Evolutionary conservation across 495 filamentous ascomycete genomes (phyloP).

Genomic region (Rhypophila decipiens): DNA sequence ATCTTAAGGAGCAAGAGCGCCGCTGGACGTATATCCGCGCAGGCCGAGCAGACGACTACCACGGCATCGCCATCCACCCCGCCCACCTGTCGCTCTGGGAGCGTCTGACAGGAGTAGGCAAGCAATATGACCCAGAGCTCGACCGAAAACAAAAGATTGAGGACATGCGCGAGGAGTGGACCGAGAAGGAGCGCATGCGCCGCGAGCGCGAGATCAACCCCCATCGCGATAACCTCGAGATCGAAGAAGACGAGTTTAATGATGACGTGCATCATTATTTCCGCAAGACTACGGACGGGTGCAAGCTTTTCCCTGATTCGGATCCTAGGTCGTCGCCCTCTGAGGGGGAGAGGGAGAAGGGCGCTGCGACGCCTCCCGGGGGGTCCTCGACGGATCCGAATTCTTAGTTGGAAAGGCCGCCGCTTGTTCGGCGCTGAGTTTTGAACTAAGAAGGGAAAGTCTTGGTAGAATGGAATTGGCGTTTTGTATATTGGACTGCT

Average conservation of each 20-base stretch:
- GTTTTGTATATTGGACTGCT: no score
- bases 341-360: neutral
- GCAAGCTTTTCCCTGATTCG: neutral
- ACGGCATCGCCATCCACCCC: constrained; percentile 81
- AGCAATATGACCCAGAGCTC: constrained; percentile 69
- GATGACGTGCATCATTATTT: constrained; percentile 40
- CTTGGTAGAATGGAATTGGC: no score
- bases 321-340: neutral
- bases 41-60: constrained; percentile 71
- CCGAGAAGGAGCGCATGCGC: constrained; percentile 23
- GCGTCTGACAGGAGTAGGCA: constrained; percentile 60
- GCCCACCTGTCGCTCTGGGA: constrained; percentile 81
- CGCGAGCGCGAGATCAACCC: constrained; percentile 16
- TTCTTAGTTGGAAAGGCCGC: neutral
- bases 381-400: no score
- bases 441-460: no score
- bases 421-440: neutral
- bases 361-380: neutral
- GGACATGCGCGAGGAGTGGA: constrained; percentile 58
- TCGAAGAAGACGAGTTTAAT: constrained; percentile 35
- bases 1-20: constrained; percentile 90
- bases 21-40: constrained; percentile 74
- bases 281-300: constrained; percentile 14
- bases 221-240: constrained; percentile 14
- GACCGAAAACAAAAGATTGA: constrained; percentile 75